Base-by-base conservation (phyloP, 352 stramenopile species). In the Globisporangium polare region DNA sequence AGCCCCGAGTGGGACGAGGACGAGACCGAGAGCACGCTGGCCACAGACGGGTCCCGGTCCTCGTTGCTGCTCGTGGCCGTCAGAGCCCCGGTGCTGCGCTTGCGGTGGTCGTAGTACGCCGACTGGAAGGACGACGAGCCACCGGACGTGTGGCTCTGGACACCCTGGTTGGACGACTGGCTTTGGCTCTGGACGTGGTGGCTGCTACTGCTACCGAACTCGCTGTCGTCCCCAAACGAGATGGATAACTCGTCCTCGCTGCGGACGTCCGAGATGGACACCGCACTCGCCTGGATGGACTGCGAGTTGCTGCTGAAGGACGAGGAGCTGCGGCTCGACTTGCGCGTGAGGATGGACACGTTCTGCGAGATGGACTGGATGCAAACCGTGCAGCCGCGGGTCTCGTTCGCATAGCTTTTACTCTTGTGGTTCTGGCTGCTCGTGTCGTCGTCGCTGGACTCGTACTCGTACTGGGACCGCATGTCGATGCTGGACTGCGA, bases 361-460 rank as follows among this genome's bases (percentile, higher is more conserved):
- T 33, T 53, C 53, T 54, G 35, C 26, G 27, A 33, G 7, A 68
- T 20, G 10, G 17, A 53, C 58, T 68, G 35, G 27, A 68, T 54
- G 45, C 62, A 68, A 9, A 65, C 54, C 18, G 63, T 72, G 59
- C 55, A 83, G 27, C 72, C 53, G n/a, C 62, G 60, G 1, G 66
- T 58, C 27, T 83, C 74, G 24, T 60, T 71, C 62, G 69, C 60
- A 43, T 77, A 72, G 18, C 45, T 63, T 20, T 43, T 62, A 26
- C 60, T 68, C 20, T 49, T 57, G 13, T 61, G 58, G 31, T 45
- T 57, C 9, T 61, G 58, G 26, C 62, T 59, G 31, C 69, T 70
- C 2, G 64, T 72, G 31, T 65, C 31, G 33, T 49, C 61, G 31
- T 56, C 53, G 24, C 35, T 47, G 18, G n/a, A 29, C 17, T 62